phyloP scores from a whole-genome alignment of 2,329 filamentous ascomycete species.

The Macrophomina tecta region DNA sequence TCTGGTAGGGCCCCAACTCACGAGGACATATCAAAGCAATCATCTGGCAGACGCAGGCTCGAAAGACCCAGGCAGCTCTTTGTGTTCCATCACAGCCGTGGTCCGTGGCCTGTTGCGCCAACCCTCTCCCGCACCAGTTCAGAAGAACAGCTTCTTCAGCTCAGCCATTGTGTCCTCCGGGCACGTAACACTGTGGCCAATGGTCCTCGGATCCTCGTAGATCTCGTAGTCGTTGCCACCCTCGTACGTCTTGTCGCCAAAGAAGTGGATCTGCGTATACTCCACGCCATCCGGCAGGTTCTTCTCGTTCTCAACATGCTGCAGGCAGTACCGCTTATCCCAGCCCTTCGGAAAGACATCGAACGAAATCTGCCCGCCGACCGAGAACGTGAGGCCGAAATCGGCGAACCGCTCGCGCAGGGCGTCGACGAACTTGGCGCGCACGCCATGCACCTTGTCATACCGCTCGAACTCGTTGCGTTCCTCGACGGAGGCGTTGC shows the following conservation, averaged over 20 bases:
- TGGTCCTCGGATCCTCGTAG: conserved; percentile 78
- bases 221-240: conserved; percentile 98
- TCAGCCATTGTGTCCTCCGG: conserved; percentile 83
- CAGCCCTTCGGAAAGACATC: conserved; percentile 96
- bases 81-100: not conserved
- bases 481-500: conserved; percentile 83
- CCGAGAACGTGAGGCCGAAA: conserved; percentile 87
- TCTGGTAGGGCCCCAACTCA: too few relatives aligned
- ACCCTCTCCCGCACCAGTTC: not conserved
- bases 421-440: conserved; percentile 75
- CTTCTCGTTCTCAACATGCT: conserved; percentile 83
- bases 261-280: conserved; percentile 94
- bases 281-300: conserved; percentile 67
- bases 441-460: conserved; percentile 78
- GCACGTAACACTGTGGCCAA: conserved; percentile 80
- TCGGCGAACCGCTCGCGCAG: conserved; percentile 83
- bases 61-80: too few relatives aligned
- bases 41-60: too few relatives aligned
- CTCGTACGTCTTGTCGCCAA: conserved; percentile 90
- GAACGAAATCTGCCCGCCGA: conserved; percentile 97
- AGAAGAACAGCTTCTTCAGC: conserved; percentile 77
- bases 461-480: conserved; percentile 81
- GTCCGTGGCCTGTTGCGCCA: not conserved
- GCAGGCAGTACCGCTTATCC: conserved; percentile 98
- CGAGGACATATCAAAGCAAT: too few relatives aligned